Evolutionary conservation across 2,329 filamentous ascomycete species (phyloP), one percentile per base, ranked within the genome.

Genomic region (Xylariomycetidae sp.): DNA sequence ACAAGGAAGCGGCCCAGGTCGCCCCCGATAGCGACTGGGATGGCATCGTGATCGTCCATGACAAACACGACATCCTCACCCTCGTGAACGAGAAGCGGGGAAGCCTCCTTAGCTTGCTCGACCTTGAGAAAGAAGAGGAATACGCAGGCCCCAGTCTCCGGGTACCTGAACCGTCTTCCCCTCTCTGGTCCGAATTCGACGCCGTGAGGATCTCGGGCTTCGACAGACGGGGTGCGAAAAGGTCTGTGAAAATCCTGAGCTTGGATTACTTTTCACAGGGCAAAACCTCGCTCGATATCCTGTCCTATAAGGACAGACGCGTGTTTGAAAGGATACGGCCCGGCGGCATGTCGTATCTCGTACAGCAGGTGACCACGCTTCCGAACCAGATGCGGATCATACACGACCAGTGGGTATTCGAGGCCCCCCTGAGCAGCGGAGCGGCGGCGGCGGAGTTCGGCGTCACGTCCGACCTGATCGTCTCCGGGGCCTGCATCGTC

Each of bases 11-110:
- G n/a, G n/a, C n/a, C n/a, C 17, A 22, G 23, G 5, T 13, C 10
- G 12, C 12, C 2, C 13, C 8, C 10, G 25, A 17, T 10, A 25
- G 26, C 11, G n/a, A 30, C 22, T 38, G 27, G 13, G 32, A 39
- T 5, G 32, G 29, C n/a, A 22, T 39, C n/a, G 10, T 41, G n/a
- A 33, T 41, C 20, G 10, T 31, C 13, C 31, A 25, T 6, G 22
- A 22, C 6, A 41, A 41, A 27, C 7, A 27, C 11, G 32, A 39
- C 9, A 29, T 39, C 1, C 27, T 16, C 15, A 9, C 16, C 17
- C 23, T 41, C 6, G 2, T 34, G 6, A 13, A 8, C 6, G 25
- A 27, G 5, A 16, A 7, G 28, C 25, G 18, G 2, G n/a, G n/a
- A n/a, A n/a, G n/a, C n/a, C n/a, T n/a, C n/a, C n/a, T n/a, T n/a